Conservation (phyloP, 2,329 filamentous ascomycete genomes). For the Cladosporium sp. region DNA sequence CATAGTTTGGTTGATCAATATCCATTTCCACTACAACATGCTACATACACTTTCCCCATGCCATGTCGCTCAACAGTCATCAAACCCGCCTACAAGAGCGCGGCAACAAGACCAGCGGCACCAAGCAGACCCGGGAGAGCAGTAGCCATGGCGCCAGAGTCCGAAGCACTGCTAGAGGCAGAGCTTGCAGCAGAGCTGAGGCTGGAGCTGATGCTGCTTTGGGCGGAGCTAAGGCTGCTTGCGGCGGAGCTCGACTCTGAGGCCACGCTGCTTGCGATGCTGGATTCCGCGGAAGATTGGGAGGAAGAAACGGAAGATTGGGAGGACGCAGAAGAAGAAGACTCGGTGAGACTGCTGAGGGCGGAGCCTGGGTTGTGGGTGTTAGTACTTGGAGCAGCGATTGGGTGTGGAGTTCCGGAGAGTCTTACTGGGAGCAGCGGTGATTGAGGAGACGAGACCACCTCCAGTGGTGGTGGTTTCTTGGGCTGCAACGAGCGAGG, state of each 20-base stretch:
- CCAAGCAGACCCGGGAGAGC: slow-evolving; percentile 4
- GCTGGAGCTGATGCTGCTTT: not conserved
- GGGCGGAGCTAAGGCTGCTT: not conserved
- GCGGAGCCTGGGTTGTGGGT: not conserved
- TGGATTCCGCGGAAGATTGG: not conserved
- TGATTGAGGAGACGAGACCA: slow-evolving; percentile 2
- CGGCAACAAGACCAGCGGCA: slow-evolving; percentile 3
- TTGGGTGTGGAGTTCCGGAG: no score
- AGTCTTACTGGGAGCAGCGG: not conserved
- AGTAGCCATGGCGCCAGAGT: slow-evolving; percentile 5
- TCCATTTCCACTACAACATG: not conserved
- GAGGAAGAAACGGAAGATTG: not conserved
- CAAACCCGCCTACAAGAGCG: slow-evolving; percentile 7
- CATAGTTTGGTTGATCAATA: not conserved
- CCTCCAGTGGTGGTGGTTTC: not conserved
- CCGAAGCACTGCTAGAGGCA: not conserved
- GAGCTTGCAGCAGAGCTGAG: slow-evolving; percentile 10
- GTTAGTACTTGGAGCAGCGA: not conserved
- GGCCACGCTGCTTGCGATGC: not conserved
- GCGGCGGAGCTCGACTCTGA: not conserved
- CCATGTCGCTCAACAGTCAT: not conserved
- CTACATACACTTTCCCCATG: not conserved
- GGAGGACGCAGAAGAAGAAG: not conserved
- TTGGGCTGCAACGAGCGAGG: slow-evolving; percentile 7
- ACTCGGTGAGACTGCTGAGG: not conserved